phyloP scores from a whole-genome alignment of 2,329 filamentous ascomycete genomes.

The Fusarium sp. region DNA sequence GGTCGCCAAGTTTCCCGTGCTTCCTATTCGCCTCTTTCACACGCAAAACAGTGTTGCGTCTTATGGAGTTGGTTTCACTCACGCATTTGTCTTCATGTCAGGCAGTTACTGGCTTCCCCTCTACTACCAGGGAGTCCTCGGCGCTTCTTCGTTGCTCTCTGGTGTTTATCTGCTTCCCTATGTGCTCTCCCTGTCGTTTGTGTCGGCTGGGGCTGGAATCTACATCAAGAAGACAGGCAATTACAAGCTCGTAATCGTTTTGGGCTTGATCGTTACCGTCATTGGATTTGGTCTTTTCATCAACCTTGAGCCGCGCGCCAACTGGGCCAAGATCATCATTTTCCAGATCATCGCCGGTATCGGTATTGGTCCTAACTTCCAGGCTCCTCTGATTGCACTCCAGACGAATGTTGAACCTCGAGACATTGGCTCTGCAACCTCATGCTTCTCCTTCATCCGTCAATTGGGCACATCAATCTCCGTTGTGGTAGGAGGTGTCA shows the following conservation, averaged over 20 bases:
- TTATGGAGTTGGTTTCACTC: conserved; percentile 73
- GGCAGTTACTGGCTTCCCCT: conserved; percentile 83
- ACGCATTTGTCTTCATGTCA: conserved; percentile 81
- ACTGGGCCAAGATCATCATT: conserved; percentile 65
- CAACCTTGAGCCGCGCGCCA: conserved; percentile 64
- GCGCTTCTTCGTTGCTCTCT: conserved; percentile 73
- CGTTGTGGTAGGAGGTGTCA: conserved; percentile 78
- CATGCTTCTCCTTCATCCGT: conserved; percentile 73
- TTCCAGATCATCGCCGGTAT: conserved; percentile 72
- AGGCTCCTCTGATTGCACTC: conserved; percentile 73
- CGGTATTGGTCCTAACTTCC: conserved; percentile 75
- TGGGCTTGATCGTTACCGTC: conserved; percentile 66
- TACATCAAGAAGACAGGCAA: conserved; percentile 71
- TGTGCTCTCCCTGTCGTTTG: conserved; percentile 72
- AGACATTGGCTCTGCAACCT: conserved; percentile 75
- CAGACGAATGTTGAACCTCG: conserved; percentile 69
- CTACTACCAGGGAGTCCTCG: conserved; percentile 82
- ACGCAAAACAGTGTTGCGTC: conserved; percentile 71
- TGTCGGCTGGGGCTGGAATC: conserved; percentile 66
- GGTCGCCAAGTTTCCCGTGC: conserved; percentile 79
- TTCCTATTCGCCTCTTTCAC: conserved; percentile 77
- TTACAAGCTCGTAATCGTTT: conserved; percentile 69
- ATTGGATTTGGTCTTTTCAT: conserved; percentile 73
- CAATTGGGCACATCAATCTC: conserved; percentile 74
- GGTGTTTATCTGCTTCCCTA: conserved; percentile 80